Percentiles rank a stretch among this genome's conserved stretches.
Conservation (phyloP, 2,329 filamentous ascomycete genomes). For the Ascochyta rabiei region DNA sequence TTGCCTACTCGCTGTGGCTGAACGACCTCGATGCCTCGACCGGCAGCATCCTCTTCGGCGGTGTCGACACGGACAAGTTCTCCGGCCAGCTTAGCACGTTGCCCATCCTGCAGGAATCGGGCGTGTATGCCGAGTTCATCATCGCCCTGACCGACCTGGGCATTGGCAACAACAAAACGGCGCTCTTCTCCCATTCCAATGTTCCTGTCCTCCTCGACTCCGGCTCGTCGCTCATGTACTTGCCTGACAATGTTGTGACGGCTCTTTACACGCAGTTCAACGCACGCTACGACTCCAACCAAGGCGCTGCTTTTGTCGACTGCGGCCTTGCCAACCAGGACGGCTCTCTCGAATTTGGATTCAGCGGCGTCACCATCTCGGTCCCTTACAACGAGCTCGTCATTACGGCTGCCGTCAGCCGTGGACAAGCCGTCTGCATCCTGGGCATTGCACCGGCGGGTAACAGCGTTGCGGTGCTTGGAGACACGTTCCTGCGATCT, state of each 20-base stretch:
- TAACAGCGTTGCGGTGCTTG: constrained; percentile 58
- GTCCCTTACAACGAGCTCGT: constrained; percentile 63
- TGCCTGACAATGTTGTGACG: constrained; percentile 66
- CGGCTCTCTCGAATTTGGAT: constrained; percentile 62
- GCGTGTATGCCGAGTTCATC: constrained; percentile 59
- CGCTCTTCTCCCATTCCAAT: constrained; percentile 51
- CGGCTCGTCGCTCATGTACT: constrained; percentile 73
- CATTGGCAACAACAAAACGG: constrained; percentile 50
- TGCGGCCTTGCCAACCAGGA: constrained; percentile 58
- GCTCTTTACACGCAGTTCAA: constrained; percentile 50
- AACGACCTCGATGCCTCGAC: constrained; percentile 65
- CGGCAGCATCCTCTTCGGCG: constrained; percentile 78
- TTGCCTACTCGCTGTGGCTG: constrained; percentile 72
- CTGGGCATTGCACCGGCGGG: constrained; percentile 58
- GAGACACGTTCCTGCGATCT: constrained; percentile 67
- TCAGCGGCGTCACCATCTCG: constrained; percentile 60
- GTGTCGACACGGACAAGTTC: constrained; percentile 79
- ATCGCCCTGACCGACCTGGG: constrained; percentile 59
- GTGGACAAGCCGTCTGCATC: constrained; percentile 53
- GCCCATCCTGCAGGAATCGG: constrained; percentile 59
- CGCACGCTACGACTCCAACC: constrained; percentile 49
- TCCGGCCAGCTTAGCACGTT: constrained; percentile 66
- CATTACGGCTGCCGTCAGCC: constrained; percentile 54
- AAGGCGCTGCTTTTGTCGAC: constrained; percentile 58
- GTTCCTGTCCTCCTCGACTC: constrained; percentile 73